Evolutionary conservation across 495 filamentous ascomycete species (phyloP).

Genomic region (Penicillium bialowiezense): DNA sequence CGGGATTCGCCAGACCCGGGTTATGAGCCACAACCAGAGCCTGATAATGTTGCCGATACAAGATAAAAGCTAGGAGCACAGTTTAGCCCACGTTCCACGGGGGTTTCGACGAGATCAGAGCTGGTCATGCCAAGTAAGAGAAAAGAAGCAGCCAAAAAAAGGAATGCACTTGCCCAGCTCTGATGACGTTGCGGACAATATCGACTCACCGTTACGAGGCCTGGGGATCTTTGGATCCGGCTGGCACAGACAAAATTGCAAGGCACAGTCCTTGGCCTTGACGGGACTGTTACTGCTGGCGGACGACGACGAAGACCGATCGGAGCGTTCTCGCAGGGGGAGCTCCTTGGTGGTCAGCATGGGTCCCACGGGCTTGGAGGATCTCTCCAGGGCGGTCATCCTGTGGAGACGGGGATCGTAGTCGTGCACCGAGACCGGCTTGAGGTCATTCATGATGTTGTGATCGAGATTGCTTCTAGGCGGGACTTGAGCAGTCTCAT

Average conservation of each 20-base stretch:
- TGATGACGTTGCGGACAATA: slow-evolving; percentile 11
- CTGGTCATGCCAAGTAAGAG: neutral
- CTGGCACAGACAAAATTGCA: slow-evolving; percentile 86
- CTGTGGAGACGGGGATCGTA: slow-evolving; percentile 6
- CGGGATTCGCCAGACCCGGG: slow-evolving; percentile 89
- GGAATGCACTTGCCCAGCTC: slow-evolving; percentile 27
- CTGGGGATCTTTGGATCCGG: slow-evolving; percentile 90
- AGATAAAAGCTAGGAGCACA: slow-evolving; percentile 76
- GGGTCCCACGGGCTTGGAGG: slow-evolving; percentile 3
- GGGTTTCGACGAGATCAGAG: neutral
- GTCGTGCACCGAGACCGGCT: neutral
- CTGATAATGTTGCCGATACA: slow-evolving; percentile 95
- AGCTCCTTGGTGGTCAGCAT: slow-evolving; percentile 13
- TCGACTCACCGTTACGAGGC: slow-evolving; percentile 85
- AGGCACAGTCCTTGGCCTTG: slow-evolving; percentile 37
- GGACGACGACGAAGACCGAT: slow-evolving; percentile 27
- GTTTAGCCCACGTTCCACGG: slow-evolving; percentile 12
- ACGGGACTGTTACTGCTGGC: slow-evolving; percentile 36
- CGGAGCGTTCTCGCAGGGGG: slow-evolving; percentile 6
- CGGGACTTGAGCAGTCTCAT: slow-evolving; percentile 37
- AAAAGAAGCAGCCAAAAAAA: slow-evolving; percentile 14
- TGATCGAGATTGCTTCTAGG: slow-evolving; percentile 44
- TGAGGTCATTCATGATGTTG: slow-evolving; percentile 49
- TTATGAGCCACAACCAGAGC: slow-evolving; percentile 73
- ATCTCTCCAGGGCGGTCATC: neutral